A percentile compares a stretch with the other conserved stretches of the same genome.
Evolutionary conservation across 192 early-diverging fungal species (phyloP).

Genomic region (Spinellus fusiger): DNA sequence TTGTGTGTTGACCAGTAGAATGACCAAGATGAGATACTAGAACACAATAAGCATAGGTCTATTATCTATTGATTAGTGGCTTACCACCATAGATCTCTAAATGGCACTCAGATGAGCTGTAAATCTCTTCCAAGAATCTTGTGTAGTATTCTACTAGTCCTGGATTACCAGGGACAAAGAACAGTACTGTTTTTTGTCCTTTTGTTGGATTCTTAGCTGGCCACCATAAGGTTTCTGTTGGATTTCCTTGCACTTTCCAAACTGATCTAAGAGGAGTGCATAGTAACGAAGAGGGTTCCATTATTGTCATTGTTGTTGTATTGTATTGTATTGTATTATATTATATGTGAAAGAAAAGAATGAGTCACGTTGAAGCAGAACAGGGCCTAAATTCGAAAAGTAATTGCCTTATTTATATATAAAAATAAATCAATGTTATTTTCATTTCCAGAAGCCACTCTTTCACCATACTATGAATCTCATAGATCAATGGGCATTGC

Average conservation of each 20-base stretch:
- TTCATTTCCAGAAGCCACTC: too few species aligned
- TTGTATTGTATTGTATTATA: neutral
- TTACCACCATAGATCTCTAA: constrained; percentile 63
- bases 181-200: constrained; percentile 36
- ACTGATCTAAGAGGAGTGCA: constrained; percentile 21
- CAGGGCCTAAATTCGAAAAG: too few species aligned
- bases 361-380: neutral
- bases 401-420: too few species aligned
- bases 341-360: too few species aligned
- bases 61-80: neutral
- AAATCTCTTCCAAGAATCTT: constrained; percentile 58
- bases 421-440: too few species aligned
- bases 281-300: too few species aligned
- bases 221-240: constrained; percentile 39
- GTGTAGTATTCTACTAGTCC: constrained; percentile 79
- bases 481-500: too few species aligned
- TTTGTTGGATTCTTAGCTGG: constrained; percentile 7
- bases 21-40: constrained; percentile 59
- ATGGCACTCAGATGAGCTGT: constrained; percentile 34
- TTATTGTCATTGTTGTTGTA: too few species aligned
- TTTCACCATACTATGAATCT: too few species aligned
- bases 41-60: neutral
- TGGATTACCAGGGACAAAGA: constrained; percentile 70
- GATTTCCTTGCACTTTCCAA: constrained; percentile 24
- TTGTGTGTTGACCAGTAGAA: constrained; percentile 36